phyloP scores from a whole-genome alignment of 306 rosid genomes.

The Psophocarpus tetragonolobus region DNA sequence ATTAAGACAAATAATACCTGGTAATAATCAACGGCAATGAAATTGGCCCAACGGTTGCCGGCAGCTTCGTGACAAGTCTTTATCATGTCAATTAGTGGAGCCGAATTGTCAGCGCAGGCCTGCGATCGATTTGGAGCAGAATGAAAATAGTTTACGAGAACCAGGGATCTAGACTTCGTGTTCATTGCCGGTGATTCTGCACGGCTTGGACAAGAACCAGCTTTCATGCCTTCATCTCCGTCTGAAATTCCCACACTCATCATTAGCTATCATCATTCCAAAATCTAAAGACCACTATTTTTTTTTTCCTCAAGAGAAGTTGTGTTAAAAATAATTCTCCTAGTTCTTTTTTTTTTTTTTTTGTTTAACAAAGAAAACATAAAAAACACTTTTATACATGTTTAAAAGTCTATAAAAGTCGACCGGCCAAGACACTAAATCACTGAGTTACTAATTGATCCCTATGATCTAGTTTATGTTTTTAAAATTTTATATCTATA shows the following conservation, averaged over 20 bases:
- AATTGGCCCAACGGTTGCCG: constrained; percentile 86
- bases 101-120: constrained; percentile 76
- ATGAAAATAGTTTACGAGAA: constrained; percentile 70
- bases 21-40: constrained; percentile 91
- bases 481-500: too few relatives aligned
- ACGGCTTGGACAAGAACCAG: constrained; percentile 73
- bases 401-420: too few relatives aligned
- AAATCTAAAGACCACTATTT: too few relatives aligned
- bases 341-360: too few relatives aligned
- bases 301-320: too few relatives aligned
- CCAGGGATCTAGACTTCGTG: constrained; percentile 61
- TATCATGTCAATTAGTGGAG: constrained; percentile 54
- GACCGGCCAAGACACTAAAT: too few relatives aligned
- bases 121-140: constrained; percentile 58
- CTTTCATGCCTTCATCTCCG: constrained; percentile 77
- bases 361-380: background rate
- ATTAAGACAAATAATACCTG: constrained; percentile 40
- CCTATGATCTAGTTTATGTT: too few relatives aligned
- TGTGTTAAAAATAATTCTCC: too few relatives aligned
- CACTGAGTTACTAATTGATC: too few relatives aligned
- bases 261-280: background rate
- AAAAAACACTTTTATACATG: too few relatives aligned
- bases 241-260: constrained; percentile 52
- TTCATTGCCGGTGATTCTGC: constrained; percentile 70
- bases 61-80: constrained; percentile 71